Evolutionary conservation across 306 rosid genomes (phyloP).

Genomic region (Boehmeria nivea): DNA sequence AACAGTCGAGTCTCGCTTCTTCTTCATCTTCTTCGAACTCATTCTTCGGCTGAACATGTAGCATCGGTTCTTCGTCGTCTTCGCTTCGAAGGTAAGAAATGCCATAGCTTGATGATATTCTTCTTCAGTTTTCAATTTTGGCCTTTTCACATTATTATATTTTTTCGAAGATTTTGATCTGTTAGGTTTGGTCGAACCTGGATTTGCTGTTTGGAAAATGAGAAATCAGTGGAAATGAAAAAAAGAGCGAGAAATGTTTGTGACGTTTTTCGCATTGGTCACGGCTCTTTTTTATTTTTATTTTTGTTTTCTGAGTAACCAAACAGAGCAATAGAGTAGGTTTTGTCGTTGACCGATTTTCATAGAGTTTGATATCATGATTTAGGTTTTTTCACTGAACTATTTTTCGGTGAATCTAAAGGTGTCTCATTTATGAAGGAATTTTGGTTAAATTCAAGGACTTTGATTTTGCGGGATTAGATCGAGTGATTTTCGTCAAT

Average conservation of each 20-base stretch:
- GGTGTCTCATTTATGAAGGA: no score
- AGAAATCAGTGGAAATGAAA: no score
- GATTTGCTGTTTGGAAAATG: slow-evolving; percentile 31
- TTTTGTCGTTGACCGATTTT: no score
- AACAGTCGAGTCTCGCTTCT: slow-evolving; percentile 1
- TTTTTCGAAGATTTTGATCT: slow-evolving; percentile 16
- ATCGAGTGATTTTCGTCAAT: slow-evolving; percentile 8
- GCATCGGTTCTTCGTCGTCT: slow-evolving; percentile 15
- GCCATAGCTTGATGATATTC: slow-evolving; percentile 16
- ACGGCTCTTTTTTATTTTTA: no score
- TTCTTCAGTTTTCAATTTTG: slow-evolving; percentile 22
- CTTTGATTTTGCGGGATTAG: slow-evolving; percentile 6
- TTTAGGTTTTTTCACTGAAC: no score
- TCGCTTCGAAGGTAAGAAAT: slow-evolving; percentile 29
- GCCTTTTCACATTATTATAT: slow-evolving; percentile 21
- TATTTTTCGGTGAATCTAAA: no score
- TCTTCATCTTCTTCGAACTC: background rate
- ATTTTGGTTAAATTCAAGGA: no score
- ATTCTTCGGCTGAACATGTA: slow-evolving; percentile 15
- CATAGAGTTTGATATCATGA: no score
- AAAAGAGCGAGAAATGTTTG: no score
- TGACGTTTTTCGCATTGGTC: no score
- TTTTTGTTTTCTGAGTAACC: no score
- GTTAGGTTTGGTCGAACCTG: slow-evolving; percentile 10
- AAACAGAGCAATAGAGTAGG: no score